phyloP scores from a whole-genome alignment of 805 yeast genomes.

The Starmerella cellae region DNA sequence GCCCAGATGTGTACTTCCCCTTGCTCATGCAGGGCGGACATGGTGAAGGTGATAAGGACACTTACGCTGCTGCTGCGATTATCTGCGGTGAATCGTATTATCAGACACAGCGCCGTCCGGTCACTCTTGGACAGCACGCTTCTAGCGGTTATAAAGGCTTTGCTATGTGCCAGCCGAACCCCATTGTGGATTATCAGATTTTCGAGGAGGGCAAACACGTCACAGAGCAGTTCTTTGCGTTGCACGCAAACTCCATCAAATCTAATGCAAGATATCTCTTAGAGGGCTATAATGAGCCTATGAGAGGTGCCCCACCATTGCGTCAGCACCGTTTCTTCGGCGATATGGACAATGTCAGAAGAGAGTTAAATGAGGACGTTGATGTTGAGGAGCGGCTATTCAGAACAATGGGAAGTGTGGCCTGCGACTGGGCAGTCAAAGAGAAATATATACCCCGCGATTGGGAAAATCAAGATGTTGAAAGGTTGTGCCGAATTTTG shows the following conservation, averaged over 20 bases:
- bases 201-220: constrained; percentile 5
- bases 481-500: constrained; percentile 14
- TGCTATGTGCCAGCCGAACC: constrained; percentile 59
- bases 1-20: constrained; percentile 47
- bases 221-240: constrained; percentile 8
- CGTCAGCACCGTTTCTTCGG: constrained; percentile 17
- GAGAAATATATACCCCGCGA: constrained; percentile 12
- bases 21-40: constrained; percentile 47
- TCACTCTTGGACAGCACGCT: constrained; percentile 28
- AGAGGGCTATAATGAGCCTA: constrained; percentile 6
- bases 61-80: constrained; percentile 58
- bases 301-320: constrained; percentile 15
- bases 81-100: constrained; percentile 48
- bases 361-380: constrained; percentile 4
- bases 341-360: constrained; percentile 6
- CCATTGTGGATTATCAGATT: constrained; percentile 40
- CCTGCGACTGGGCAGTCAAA: constrained; percentile 19
- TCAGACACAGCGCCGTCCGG: constrained; percentile 33
- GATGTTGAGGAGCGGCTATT: constrained; percentile 18
- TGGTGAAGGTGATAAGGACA: constrained; percentile 79
- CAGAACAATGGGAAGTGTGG: constrained; percentile 11
- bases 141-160: constrained; percentile 16
- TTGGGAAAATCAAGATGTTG: constrained; percentile 14
- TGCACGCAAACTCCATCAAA: constrained; percentile 21
- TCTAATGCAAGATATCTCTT: constrained; percentile 17